Conservation (phyloP, 345 rosid species). For the Linum usitatissimum region DNA sequence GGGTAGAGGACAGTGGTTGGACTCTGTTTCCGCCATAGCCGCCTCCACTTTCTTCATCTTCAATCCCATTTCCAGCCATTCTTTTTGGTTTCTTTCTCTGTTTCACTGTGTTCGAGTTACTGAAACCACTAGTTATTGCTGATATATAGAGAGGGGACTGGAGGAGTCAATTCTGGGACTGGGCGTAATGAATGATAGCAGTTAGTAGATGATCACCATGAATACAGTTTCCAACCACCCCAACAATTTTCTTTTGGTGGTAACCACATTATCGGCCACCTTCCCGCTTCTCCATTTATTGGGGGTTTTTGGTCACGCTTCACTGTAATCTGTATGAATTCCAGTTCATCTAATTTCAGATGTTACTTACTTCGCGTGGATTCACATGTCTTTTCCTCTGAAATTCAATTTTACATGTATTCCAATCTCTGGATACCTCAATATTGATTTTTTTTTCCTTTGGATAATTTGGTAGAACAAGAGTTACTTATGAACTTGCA, state of each 20-base stretch:
- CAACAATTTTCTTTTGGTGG: no score
- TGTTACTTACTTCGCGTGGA: no score
- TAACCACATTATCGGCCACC: neutral
- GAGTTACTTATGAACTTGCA: no score
- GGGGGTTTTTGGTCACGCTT: neutral
- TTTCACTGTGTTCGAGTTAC: neutral
- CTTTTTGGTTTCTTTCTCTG: conserved; percentile 10
- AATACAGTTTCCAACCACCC: neutral
- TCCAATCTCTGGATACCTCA: no score
- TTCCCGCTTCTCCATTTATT: neutral
- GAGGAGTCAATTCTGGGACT: neutral
- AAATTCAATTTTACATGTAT: no score
- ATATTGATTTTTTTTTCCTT: no score
- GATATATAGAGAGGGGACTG: neutral
- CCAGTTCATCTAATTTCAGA: no score
- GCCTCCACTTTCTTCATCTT: conserved; percentile 14
- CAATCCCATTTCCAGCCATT: conserved; percentile 19
- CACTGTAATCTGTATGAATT: no score
- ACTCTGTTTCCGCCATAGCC: conserved; percentile 9
- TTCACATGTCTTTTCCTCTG: no score
- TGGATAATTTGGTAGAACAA: no score
- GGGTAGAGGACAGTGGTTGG: conserved; percentile 17
- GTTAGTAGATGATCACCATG: no score
- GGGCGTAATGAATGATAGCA: neutral
- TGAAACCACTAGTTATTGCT: neutral